Percentiles rank a stretch among this genome's conserved stretches.
Conservation (phyloP, 2,329 filamentous ascomycete species). For the Talaromyces sp. region DNA sequence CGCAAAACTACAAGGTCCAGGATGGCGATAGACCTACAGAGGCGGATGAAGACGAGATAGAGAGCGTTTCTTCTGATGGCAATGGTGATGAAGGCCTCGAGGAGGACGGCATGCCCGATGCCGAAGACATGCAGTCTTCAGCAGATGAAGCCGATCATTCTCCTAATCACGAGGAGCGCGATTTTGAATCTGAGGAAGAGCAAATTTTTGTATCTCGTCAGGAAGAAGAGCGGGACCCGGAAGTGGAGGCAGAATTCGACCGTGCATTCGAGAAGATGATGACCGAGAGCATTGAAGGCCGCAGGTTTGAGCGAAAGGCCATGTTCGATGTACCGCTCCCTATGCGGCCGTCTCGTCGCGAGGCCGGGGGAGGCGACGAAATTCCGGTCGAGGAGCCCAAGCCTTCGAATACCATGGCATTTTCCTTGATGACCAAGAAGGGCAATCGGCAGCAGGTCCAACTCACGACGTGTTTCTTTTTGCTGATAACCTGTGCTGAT, state of each 20-base stretch:
- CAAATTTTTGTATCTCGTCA: conserved; percentile 87
- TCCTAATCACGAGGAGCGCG: conserved; percentile 45
- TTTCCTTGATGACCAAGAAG: conserved; percentile 90
- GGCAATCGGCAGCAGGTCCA: conserved; percentile 88
- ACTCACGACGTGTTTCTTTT: not conserved
- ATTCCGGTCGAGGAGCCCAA: conserved; percentile 30
- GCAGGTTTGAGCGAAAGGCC: conserved; percentile 92
- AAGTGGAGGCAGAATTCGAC: conserved; percentile 95
- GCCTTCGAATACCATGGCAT: conserved; percentile 73
- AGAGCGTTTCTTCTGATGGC: conserved; percentile 70
- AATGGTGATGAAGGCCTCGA: conserved; percentile 70
- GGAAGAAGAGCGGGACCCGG: conserved; percentile 84
- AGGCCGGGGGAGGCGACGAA: conserved; percentile 43
- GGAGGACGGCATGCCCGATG: conserved; percentile 54
- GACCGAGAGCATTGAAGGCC: conserved; percentile 91
- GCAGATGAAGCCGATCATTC: conserved; percentile 47
- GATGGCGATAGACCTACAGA: conserved; percentile 67
- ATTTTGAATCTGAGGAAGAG: conserved; percentile 77
- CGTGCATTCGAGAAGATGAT: conserved; percentile 98
- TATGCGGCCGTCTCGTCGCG: conserved; percentile 67
- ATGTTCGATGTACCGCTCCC: conserved; percentile 97
- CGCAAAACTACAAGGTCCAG: conserved; percentile 79
- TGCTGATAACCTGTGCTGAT: conserved; percentile 15
- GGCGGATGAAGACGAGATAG: conserved; percentile 70
- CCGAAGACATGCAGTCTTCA: conserved; percentile 51